These are phyloP conservation scores for Magnaporthiopsis incrustans DNA, from an alignment of 2,329 filamentous ascomycete species.

Conservation along the genomic window DNA sequence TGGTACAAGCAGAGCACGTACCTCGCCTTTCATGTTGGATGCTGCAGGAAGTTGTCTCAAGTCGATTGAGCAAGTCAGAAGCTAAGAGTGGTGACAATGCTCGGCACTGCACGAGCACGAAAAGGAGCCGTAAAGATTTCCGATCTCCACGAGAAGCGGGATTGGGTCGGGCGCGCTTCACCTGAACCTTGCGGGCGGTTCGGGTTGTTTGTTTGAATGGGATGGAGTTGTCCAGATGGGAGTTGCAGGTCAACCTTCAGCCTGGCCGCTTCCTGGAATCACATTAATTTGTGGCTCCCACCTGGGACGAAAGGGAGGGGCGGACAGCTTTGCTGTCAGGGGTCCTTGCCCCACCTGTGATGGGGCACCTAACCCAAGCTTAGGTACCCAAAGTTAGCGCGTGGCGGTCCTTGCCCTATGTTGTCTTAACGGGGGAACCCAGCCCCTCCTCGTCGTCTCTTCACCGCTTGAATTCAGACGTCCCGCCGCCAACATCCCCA, in stretches of 20 bases:
- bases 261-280: background rate
- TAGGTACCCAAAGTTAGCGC: too few species aligned
- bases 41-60: constrained; percentile 4
- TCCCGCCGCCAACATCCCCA: too few species aligned
- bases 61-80: background rate
- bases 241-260: too few species aligned
- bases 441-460: background rate
- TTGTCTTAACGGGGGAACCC: too few species aligned
- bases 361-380: too few species aligned
- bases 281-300: background rate
- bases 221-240: too few species aligned
- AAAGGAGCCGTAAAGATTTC: background rate
- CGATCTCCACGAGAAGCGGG: background rate
- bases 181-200: background rate
- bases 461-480: background rate
- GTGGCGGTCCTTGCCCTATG: too few species aligned
- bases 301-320: background rate
- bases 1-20: constrained; percentile 24
- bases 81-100: background rate
- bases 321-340: background rate
- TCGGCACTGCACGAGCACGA: background rate
- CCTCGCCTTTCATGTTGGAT: constrained; percentile 47
- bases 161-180: background rate
- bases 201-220: too few species aligned
- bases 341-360: background rate